Conservation (phyloP, 2,329 filamentous ascomycete genomes). For the Polychaeton citri region DNA sequence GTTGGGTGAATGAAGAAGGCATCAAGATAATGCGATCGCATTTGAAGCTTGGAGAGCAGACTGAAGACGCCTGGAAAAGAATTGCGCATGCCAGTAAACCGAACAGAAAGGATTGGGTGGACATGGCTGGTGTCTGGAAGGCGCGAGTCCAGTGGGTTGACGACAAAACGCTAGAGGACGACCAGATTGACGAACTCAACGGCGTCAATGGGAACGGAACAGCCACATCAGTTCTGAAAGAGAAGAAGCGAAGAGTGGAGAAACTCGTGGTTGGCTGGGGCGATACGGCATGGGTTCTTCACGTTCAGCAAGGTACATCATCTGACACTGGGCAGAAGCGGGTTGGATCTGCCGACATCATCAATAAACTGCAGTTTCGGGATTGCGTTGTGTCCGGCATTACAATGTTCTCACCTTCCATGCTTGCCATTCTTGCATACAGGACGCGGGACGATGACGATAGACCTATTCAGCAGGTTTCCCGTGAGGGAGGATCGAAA, state of each 20-base stretch:
- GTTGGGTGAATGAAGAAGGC: slow-evolving; percentile 91
- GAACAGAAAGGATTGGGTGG: slow-evolving; percentile 77
- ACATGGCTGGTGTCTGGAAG: slow-evolving; percentile 95
- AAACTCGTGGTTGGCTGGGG: slow-evolving; percentile 91
- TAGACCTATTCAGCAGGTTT: slow-evolving; percentile 36
- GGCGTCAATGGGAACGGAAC: slow-evolving; percentile 15
- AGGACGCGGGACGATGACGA: slow-evolving; percentile 61
- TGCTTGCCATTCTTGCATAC: slow-evolving; percentile 86
- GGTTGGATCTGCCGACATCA: slow-evolving; percentile 73
- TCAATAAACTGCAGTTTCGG: slow-evolving; percentile 77
- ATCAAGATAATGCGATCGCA: slow-evolving; percentile 97
- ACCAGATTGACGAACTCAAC: slow-evolving; percentile 41
- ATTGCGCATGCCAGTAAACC: slow-evolving; percentile 87
- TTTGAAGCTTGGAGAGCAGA: slow-evolving; percentile 58
- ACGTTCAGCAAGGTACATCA: slow-evolving; percentile 66
- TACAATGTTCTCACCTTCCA: slow-evolving; percentile 84
- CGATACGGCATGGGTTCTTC: slow-evolving; percentile 87
- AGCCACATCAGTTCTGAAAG: slow-evolving; percentile 5
- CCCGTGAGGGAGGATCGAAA: slow-evolving; percentile 15
- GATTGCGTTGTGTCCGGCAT: slow-evolving; percentile 97
- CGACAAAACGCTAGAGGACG: slow-evolving; percentile 60
- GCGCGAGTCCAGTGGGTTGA: slow-evolving; percentile 88
- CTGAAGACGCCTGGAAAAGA: slow-evolving; percentile 82
- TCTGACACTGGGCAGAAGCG: slow-evolving; percentile 55
- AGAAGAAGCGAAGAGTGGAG: slow-evolving; percentile 38